phyloP scores from a whole-genome alignment of 1,139 yeast genomes.

The Yamadazyma aaseri region DNA sequence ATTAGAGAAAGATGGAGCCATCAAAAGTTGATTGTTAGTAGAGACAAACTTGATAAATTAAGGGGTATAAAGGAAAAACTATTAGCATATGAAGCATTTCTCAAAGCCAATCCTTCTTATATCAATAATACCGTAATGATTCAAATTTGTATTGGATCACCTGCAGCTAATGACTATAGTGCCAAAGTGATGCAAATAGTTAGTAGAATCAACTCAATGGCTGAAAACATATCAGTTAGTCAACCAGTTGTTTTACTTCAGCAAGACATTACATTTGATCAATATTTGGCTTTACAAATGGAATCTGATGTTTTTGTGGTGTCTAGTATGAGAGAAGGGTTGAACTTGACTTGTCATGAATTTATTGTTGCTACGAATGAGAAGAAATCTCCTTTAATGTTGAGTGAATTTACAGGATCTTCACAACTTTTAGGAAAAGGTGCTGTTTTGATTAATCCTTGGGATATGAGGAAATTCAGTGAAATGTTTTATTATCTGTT shows the following conservation, averaged over 20 bases:
- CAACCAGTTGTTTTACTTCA: slow-evolving; percentile 87
- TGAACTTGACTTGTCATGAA: slow-evolving; percentile 95
- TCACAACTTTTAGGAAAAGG: slow-evolving; percentile 71
- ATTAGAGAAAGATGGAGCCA: slow-evolving; percentile 78
- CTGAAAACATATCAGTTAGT: slow-evolving; percentile 68
- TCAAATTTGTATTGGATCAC: slow-evolving; percentile 63
- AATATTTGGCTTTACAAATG: slow-evolving; percentile 78
- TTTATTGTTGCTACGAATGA: slow-evolving; percentile 75
- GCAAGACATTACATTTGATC: slow-evolving; percentile 85
- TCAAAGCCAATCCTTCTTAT: slow-evolving; percentile 68
- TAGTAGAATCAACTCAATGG: slow-evolving; percentile 77
- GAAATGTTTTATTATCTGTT: slow-evolving; percentile 60
- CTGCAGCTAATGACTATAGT: slow-evolving; percentile 59
- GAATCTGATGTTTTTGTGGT: slow-evolving; percentile 90
- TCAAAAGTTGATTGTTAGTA: slow-evolving; percentile 71
- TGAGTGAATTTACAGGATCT: slow-evolving; percentile 94
- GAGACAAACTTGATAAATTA: slow-evolving; percentile 85
- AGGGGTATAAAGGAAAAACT: slow-evolving; percentile 89
- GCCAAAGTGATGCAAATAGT: slow-evolving; percentile 74
- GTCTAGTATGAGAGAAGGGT: slow-evolving; percentile 91
- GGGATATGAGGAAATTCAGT: slow-evolving; percentile 74
- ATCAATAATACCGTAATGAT: slow-evolving; percentile 71
- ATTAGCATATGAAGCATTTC: slow-evolving; percentile 79
- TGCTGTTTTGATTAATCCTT: slow-evolving; percentile 83
- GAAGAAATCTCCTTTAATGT: slow-evolving; percentile 74